phyloP scores from a whole-genome alignment of 176 grass and related monocot genomes.

The Triticum turgidum region DNA sequence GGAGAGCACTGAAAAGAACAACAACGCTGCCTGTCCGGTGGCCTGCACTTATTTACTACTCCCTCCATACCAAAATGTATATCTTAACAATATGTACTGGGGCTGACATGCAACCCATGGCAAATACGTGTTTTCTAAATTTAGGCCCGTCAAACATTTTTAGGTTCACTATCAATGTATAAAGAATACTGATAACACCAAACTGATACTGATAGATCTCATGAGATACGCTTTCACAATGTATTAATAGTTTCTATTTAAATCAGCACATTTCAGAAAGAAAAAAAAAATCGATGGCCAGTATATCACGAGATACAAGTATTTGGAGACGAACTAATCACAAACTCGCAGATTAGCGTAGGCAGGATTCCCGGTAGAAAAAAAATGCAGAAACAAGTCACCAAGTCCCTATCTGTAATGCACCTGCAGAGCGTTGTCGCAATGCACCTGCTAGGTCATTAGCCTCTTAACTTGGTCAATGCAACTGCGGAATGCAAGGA shows the following conservation, averaged over 20 bases:
- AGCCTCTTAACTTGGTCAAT: constrained; percentile 39
- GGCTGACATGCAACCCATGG: no score
- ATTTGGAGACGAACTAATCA: background rate
- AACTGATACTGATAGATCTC: background rate
- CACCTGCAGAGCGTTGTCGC: background rate
- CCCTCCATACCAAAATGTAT: no score
- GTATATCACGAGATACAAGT: background rate
- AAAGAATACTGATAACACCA: background rate
- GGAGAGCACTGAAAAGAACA: background rate
- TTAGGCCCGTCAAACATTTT: background rate
- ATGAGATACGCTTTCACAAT: background rate
- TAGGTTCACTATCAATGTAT: background rate
- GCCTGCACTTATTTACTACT: background rate
- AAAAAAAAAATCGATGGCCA: background rate
- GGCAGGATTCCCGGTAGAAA: no score
- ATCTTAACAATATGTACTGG: no score
- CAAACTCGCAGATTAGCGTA: background rate
- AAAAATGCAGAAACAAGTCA: background rate
- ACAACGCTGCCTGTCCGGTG: background rate
- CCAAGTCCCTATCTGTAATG: background rate
- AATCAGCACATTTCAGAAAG: background rate
- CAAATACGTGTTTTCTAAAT: no score
- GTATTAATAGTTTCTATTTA: background rate
- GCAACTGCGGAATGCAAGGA: constrained; percentile 41
- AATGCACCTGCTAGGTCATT: constrained; percentile 10